Base-by-base conservation (phyloP, 371 early-diverging fungal species). In the Rhizopus arrhizus region DNA sequence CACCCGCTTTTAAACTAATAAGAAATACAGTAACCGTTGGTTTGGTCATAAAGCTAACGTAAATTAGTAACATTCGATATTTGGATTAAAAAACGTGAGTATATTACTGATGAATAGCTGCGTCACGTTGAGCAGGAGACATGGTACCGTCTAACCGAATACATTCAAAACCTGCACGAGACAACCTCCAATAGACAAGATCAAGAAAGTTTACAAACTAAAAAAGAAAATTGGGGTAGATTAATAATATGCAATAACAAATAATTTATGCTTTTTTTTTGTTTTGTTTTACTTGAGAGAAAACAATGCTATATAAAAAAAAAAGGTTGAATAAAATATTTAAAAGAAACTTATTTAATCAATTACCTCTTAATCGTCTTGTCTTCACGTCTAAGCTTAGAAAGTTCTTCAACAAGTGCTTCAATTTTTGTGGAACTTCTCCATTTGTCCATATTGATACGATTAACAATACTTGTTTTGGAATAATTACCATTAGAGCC, bases 141-240 rank as follows among this genome's bases (percentile, higher is more conserved):
- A 98, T 98, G 12, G 91, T 82, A 8, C 98, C 98, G 73, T 97
- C 97, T n/a, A 98, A 70, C 35, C 93, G 85, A 58, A 95, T 95
- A 63, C 94, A 93, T 68, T 76, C 83, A 73, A 96, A 95, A 0
- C 98, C 99, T 4, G 94, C 95, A 34, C 95, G 85, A 46, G 91
- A 87, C n/a, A 98, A 82, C 3, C 97, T 84, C 97, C 97, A 97
- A 53, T 95, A 90, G 52, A 95, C 86, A 50, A 97, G 73, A 69
- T 97, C 97, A 0, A 98, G 75, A 66, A 97, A 97, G 54, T 90
- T 90, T 33, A 94, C 94, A 77, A 94, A 98, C 79, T 97, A 94
- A 16, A 28, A 12, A 35, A 10, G 47, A 22, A 22, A 22, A 2
- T 22, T 22, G 22, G 22, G 22, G 22, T 22, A 22, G 22, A 22